Conservation (phyloP, 176 grass and related monocot species). For the Lolium perenne region DNA sequence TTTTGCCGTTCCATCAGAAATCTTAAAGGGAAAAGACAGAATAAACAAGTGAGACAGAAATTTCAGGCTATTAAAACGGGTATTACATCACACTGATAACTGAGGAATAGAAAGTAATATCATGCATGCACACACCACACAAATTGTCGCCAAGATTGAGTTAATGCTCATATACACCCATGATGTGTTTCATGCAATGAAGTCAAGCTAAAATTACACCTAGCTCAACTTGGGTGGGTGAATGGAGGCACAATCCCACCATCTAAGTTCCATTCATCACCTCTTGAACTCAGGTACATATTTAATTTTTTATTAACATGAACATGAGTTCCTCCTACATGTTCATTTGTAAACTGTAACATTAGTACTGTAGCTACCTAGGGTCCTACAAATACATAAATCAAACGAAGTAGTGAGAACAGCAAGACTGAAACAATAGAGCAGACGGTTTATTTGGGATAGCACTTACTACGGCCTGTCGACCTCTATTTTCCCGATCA, state of each 20-base stretch:
- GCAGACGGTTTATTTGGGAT: neutral
- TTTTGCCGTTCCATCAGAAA: slow-evolving; percentile 73
- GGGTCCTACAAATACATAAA: slow-evolving; percentile 12
- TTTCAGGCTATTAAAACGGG: slow-evolving; percentile 16
- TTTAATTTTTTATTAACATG: neutral
- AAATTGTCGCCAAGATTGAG: slow-evolving; percentile 12
- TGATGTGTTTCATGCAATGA: slow-evolving; percentile 14
- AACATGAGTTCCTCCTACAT: neutral
- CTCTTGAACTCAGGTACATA: neutral
- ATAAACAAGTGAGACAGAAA: slow-evolving; percentile 35
- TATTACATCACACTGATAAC: slow-evolving; percentile 18
- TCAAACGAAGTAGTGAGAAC: neutral
- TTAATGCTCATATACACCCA: slow-evolving; percentile 8
- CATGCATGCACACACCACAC: slow-evolving; percentile 25
- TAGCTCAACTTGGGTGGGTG: neutral
- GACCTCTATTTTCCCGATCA: neutral
- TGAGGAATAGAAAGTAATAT: slow-evolving; percentile 13
- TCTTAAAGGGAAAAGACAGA: slow-evolving; percentile 55
- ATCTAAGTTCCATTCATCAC: slow-evolving; percentile 10
- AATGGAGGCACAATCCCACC: neutral
- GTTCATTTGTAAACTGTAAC: neutral
- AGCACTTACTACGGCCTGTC: neutral
- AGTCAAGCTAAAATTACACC: neutral
- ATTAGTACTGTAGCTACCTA: neutral
- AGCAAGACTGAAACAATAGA: neutral